Evolutionary conservation across 192 early-diverging fungal species (phyloP).

Genomic region (Rhizoclosmatium sp.): DNA sequence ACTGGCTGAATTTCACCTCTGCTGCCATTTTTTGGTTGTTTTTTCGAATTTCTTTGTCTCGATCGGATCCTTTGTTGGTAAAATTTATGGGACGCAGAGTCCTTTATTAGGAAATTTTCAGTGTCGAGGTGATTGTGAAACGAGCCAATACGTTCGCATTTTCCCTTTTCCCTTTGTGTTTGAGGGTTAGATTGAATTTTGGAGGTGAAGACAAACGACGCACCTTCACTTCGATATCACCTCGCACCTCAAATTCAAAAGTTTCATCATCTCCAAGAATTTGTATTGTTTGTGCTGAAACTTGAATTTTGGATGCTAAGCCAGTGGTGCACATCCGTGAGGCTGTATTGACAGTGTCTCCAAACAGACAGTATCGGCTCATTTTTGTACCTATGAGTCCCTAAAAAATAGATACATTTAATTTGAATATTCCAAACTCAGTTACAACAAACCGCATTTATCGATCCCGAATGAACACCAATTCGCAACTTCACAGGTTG

Average conservation of each 20-base stretch:
- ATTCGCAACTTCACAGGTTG: slow-evolving; percentile 39
- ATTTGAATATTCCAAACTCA: neutral
- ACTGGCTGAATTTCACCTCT: slow-evolving; percentile 13
- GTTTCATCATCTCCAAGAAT: slow-evolving; percentile 24
- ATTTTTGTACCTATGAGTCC: slow-evolving; percentile 55
- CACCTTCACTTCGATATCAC: slow-evolving; percentile 48
- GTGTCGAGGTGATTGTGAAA: neutral
- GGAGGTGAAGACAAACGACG: slow-evolving; percentile 1
- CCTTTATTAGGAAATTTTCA: too few relatives aligned
- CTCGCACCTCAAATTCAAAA: slow-evolving; percentile 43
- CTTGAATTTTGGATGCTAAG: slow-evolving; percentile 40
- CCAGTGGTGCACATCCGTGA: slow-evolving; percentile 50
- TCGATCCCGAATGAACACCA: slow-evolving; percentile 49
- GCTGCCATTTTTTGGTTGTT: neutral
- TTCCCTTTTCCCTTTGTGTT: slow-evolving; percentile 43
- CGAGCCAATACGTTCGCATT: slow-evolving; percentile 53
- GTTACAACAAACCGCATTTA: slow-evolving; percentile 17
- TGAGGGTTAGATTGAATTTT: neutral
- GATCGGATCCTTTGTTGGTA: too few relatives aligned
- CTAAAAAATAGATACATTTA: neutral
- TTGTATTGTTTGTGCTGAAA: slow-evolving; percentile 34
- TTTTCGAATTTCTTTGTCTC: neutral
- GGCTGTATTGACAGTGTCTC: slow-evolving; percentile 55
- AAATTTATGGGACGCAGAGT: too few relatives aligned
- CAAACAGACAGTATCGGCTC: slow-evolving; percentile 56